A percentile compares a stretch with the other conserved stretches of the same genome.
These are phyloP conservation scores for Fraxinus platypoda DNA, from an alignment of 305 asterid genomes.

Conservation along the genomic window DNA sequence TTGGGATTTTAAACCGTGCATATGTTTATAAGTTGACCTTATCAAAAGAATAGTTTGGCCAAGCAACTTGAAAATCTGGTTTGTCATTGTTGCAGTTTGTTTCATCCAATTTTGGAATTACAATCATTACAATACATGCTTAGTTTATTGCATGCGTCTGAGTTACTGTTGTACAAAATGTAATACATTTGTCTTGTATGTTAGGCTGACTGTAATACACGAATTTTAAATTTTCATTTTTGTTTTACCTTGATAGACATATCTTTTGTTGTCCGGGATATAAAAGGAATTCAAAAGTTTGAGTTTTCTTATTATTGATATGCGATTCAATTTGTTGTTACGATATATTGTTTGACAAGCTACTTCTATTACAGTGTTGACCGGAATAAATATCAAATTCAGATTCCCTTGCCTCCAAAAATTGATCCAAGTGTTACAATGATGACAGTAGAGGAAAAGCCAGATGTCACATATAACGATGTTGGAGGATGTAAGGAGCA, in stretches of 20 bases:
- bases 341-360: slow-evolving; percentile 23
- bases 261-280: background rate
- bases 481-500: slow-evolving; percentile 75
- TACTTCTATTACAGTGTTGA: slow-evolving; percentile 63
- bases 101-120: background rate
- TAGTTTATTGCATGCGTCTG: background rate
- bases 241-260: background rate
- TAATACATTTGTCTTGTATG: background rate
- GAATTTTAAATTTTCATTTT: background rate
- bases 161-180: background rate
- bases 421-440: slow-evolving; percentile 98
- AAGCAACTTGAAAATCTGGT: background rate
- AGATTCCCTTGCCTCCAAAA: slow-evolving; percentile 94
- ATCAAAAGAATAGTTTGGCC: background rate
- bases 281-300: background rate
- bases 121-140: background rate
- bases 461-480: slow-evolving; percentile 48
- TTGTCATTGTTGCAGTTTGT: background rate
- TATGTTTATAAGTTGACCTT: background rate
- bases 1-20: background rate
- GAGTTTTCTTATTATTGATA: background rate
- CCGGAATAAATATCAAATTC: slow-evolving; percentile 91
- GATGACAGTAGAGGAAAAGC: slow-evolving; percentile 99
- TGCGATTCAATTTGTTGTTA: background rate
- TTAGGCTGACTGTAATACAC: background rate